phyloP scores from a whole-genome alignment of 495 filamentous ascomycete genomes.

The Penicillium fimorum region DNA sequence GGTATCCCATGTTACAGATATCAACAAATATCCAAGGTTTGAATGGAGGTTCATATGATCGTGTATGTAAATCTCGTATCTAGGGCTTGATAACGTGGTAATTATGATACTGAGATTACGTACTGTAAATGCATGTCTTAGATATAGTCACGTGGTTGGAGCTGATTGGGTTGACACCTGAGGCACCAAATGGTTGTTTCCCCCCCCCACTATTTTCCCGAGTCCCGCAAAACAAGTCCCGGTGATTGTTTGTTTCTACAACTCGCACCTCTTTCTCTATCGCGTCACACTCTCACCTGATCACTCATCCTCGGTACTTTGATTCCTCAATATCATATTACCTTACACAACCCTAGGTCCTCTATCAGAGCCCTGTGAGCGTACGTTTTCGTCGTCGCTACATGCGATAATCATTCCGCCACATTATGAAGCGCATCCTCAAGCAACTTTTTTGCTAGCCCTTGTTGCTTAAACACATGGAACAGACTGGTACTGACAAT shows the following conservation, averaged over 20 bases:
- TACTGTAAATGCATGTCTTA: too few species aligned
- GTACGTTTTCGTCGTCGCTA: not conserved
- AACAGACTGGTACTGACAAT: not conserved
- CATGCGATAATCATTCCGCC: conserved; percentile 2
- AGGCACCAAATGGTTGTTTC: conserved; percentile 8
- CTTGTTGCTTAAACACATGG: not conserved
- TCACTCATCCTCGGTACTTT: not conserved
- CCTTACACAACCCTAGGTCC: too few species aligned
- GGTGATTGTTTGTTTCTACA: conserved; percentile 2
- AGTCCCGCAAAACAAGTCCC: conserved; percentile 27
- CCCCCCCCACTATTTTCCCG: conserved; percentile 24
- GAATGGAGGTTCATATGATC: too few species aligned
- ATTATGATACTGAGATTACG: not conserved
- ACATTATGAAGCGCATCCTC: conserved; percentile 4
- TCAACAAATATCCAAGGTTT: not conserved
- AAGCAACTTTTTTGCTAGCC: not conserved
- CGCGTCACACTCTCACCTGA: conserved; percentile 3
- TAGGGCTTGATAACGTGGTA: not conserved
- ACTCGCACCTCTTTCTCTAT: conserved; percentile 3
- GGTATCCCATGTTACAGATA: not conserved
- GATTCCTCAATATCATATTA: not conserved
- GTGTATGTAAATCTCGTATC: not conserved
- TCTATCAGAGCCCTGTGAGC: not conserved
- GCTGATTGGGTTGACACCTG: conserved; percentile 11
- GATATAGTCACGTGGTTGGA: not conserved